Percentiles rank a stretch among this genome's conserved stretches.
Evolutionary conservation across 2,329 filamentous ascomycete genomes (phyloP).

Genomic region (Eutypella sp.): DNA sequence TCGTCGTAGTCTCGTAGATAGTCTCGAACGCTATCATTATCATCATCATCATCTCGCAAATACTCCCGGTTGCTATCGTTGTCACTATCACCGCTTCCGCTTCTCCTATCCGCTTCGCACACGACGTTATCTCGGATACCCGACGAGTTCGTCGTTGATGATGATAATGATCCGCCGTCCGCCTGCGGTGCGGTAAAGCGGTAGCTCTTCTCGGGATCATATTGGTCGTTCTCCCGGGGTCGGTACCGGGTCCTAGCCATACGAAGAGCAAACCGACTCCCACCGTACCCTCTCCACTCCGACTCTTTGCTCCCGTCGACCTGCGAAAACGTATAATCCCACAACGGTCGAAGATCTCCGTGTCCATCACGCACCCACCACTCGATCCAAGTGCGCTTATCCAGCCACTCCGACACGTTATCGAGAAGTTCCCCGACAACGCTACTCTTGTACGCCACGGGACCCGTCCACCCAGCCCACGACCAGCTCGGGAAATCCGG

Average conservation of each 20-base stretch:
- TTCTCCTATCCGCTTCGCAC: too few relatives aligned
- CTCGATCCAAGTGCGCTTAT: slow-evolving; percentile 30
- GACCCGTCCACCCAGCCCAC: slow-evolving; percentile 29
- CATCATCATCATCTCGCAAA: too few relatives aligned
- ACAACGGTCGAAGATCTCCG: slow-evolving; percentile 25
- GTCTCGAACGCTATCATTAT: too few relatives aligned
- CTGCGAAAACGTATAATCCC: slow-evolving; percentile 11
- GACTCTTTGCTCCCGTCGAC: neutral
- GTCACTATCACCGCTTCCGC: too few relatives aligned
- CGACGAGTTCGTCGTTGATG: neutral
- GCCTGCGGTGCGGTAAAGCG: neutral
- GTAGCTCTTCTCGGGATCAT: neutral
- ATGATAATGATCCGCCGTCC: neutral
- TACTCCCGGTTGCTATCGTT: too few relatives aligned
- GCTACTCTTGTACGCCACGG: slow-evolving; percentile 14
- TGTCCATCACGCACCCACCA: slow-evolving; percentile 29
- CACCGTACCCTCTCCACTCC: neutral
- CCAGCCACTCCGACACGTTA: slow-evolving; percentile 29
- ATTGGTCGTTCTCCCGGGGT: neutral
- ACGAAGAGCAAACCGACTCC: neutral
- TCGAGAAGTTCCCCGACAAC: slow-evolving; percentile 18
- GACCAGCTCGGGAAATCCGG: slow-evolving; percentile 30
- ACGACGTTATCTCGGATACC: neutral
- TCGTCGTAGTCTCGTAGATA: too few relatives aligned
- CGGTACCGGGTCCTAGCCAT: neutral